These are phyloP conservation scores for Porcisia hertigi DNA, from an alignment of 208 protist species.

Conservation along the genomic window DNA sequence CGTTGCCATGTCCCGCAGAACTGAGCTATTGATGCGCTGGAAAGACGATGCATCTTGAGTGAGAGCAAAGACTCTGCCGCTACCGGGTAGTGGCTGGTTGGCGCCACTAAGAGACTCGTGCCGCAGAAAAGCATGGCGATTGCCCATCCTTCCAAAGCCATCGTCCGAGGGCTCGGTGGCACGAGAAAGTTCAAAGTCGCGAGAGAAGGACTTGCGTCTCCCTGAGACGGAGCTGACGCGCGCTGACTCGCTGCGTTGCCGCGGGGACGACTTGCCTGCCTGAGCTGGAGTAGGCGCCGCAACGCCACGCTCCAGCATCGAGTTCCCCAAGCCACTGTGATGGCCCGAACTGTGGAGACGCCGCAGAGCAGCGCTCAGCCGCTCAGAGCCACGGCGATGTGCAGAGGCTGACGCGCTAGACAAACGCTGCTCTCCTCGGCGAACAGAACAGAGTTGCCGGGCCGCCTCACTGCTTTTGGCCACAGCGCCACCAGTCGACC, in stretches of 20 bases:
- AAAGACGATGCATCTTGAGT: constrained; percentile 33
- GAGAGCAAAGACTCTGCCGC: neutral
- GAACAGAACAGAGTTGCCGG: constrained; percentile 5
- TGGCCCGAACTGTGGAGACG: neutral
- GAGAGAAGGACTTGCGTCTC: constrained; percentile 23
- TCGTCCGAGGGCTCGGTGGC: constrained; percentile 18
- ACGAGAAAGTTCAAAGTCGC: constrained; percentile 13
- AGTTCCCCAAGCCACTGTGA: constrained; percentile 5
- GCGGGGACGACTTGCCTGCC: constrained; percentile 31
- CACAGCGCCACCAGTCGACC: neutral
- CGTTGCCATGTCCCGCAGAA: constrained; percentile 33
- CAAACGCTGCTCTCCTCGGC: constrained; percentile 30
- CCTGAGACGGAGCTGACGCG: constrained; percentile 29
- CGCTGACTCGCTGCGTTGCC: constrained; percentile 48
- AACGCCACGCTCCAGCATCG: constrained; percentile 33
- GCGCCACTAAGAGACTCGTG: constrained; percentile 29
- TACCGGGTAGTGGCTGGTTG: neutral
- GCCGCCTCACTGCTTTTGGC: neutral
- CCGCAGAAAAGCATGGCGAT: constrained; percentile 19
- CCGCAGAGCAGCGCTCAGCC: constrained; percentile 1
- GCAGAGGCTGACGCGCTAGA: constrained; percentile 4
- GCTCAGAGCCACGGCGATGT: constrained; percentile 12
- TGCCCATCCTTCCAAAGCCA: constrained; percentile 12
- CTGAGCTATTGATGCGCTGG: constrained; percentile 41
- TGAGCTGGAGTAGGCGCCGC: constrained; percentile 38